phyloP scores from a whole-genome alignment of 371 early-diverging fungal species.

The Furculomyces boomerangus region DNA sequence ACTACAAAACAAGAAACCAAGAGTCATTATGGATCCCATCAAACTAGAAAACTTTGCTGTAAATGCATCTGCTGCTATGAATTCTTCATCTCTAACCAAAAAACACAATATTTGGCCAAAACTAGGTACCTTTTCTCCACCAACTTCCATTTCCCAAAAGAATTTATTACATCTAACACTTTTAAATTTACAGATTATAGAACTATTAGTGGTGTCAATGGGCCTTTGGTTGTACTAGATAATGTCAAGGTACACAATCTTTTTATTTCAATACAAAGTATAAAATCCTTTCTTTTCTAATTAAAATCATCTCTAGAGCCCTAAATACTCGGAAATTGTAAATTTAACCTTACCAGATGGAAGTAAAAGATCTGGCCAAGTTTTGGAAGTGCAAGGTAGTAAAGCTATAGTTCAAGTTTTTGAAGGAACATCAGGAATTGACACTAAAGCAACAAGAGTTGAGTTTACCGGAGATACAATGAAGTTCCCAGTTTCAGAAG shows the following conservation, averaged over 20 bases:
- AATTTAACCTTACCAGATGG: constrained; percentile 96
- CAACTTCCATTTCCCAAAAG: neutral
- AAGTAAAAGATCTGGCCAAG: constrained; percentile 91
- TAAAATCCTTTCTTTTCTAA: neutral
- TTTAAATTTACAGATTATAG: constrained; percentile 61
- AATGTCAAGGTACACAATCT: constrained; percentile 60
- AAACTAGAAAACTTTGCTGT: constrained; percentile 33
- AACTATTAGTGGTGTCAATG: constrained; percentile 98
- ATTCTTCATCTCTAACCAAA: constrained; percentile 12
- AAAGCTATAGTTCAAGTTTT: constrained; percentile 99
- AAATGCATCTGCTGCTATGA: constrained; percentile 58
- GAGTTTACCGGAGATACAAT: constrained; percentile 97
- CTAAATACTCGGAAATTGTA: constrained; percentile 98
- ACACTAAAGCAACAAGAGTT: constrained; percentile 92
- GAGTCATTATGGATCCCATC: neutral
- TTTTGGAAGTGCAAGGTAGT: constrained; percentile 97
- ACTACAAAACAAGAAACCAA: too few species aligned
- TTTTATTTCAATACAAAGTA: neutral
- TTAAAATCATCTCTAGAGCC: constrained; percentile 29
- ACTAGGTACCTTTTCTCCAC: constrained; percentile 39
- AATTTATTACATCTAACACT: neutral
- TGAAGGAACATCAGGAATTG: constrained; percentile 98
- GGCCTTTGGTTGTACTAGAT: constrained; percentile 98
- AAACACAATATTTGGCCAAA: constrained; percentile 80
- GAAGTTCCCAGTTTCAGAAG: constrained; percentile 97